Evolutionary conservation across 768 basidiomycete genomes (phyloP).

Genomic region (Mycena amicta): DNA sequence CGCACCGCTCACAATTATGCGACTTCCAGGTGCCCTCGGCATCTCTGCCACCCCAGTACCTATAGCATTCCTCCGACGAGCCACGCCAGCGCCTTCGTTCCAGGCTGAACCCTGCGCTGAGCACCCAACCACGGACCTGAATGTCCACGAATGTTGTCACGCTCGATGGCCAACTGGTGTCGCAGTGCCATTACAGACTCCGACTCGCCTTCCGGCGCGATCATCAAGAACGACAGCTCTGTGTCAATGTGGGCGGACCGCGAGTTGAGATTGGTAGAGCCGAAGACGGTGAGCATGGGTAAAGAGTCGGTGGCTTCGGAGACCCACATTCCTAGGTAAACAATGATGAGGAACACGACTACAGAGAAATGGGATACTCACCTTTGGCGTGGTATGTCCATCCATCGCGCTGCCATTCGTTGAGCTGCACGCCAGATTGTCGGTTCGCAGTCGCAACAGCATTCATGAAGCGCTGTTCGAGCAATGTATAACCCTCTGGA

Average conservation of each 20-base stretch:
- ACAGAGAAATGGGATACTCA: conserved; percentile 34
- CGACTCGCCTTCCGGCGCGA: conserved; percentile 45
- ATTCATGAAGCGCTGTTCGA: conserved; percentile 82
- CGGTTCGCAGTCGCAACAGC: conserved; percentile 56
- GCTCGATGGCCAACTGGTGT: conserved; percentile 53
- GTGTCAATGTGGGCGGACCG: conserved; percentile 90
- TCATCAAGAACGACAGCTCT: conserved; percentile 86
- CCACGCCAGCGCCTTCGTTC: conserved; percentile 64
- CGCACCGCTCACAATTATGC: too few species aligned
- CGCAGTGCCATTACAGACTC: conserved; percentile 38
- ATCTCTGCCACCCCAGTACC: too few species aligned
- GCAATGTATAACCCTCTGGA: conserved; percentile 90
- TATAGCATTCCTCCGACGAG: conserved; percentile 73
- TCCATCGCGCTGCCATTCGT: conserved; percentile 84
- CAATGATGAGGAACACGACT: not conserved
- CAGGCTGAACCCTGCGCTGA: conserved; percentile 57
- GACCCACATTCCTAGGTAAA: conserved; percentile 76
- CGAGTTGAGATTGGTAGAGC: conserved; percentile 93
- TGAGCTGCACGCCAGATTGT: conserved; percentile 63
- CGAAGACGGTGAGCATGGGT: conserved; percentile 82
- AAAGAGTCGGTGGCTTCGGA: conserved; percentile 53
- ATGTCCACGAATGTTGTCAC: conserved; percentile 51
- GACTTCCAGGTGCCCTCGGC: too few species aligned
- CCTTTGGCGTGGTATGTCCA: conserved; percentile 99
- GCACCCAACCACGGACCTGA: conserved; percentile 61